Base-by-base conservation (phyloP, 768 basidiomycete species). In the Podaxis mareebaensis region DNA sequence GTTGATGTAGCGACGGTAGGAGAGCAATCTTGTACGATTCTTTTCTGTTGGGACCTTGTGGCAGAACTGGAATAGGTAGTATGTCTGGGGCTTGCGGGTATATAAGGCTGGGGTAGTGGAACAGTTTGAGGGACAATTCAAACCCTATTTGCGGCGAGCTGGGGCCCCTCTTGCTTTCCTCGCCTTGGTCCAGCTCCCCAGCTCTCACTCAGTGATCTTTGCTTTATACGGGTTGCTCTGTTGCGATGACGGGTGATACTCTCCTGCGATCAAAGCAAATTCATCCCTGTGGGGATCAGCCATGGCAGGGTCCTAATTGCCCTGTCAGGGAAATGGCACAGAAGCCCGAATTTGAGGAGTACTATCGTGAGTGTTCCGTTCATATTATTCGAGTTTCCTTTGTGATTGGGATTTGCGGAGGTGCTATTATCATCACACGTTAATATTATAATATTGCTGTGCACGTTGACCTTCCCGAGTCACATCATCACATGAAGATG, bases 401-500 rank as follows among this genome's bases (percentile, higher is more conserved):
- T 44, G 13, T 44, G 42, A 44, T 51, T 28, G 22, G 26, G 49
- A 22, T 46, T 20, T 51, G 49, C 3, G 22, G 49, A 24, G 26
- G 28, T 51, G 8, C 12, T 24, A 13, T 10, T 51, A 28, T 51
- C 49, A 28, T 51, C 26, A 49, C 48, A 28, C 4, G 20, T 13
- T 44, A 44, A 5, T 44, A 44, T 44, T 20, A 44, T 55, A 20
- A 38, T 11, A 39, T 44, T 57, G 24, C 58, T 48, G 30, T 28
- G 46, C 38, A 49, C 28, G 58, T 48, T 44, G 40, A 24, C 11
- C 55, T 57, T 55, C 39, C 24, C 26, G 17, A 58, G 58, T 58
- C 58, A 58, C 58, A 58, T 58, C 57, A 58, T 56, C 56, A 58
- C 58, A 58, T 58, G 30, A 11, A n/a, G 28, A 2, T 40, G 46